Evolutionary conservation across 306 rosid species (phyloP).

Genomic region (Canavalia gladiata): DNA sequence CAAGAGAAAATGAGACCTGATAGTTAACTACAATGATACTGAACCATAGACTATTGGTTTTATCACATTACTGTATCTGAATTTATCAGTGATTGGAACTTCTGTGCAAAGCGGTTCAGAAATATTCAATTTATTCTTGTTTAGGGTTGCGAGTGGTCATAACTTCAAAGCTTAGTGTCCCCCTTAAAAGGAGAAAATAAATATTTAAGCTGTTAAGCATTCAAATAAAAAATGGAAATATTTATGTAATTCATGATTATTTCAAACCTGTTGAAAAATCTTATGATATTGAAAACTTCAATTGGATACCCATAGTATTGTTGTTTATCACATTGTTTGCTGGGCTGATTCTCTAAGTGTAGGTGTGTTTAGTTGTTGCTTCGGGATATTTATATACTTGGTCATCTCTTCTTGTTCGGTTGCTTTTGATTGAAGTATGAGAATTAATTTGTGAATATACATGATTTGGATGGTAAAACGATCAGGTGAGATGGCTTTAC

Average conservation of each 20-base stretch:
- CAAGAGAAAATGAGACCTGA: neutral
- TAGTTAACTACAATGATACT: conserved; percentile 2
- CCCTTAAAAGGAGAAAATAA: neutral
- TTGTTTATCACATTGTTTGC: neutral
- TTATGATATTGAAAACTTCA: conserved; percentile 13
- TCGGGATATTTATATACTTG: neutral
- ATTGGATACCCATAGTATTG: neutral
- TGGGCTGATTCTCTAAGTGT: neutral
- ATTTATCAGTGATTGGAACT: neutral
- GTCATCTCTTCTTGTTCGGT: neutral
- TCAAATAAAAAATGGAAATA: neutral
- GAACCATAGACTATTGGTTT: neutral
- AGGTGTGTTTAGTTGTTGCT: conserved; percentile 3
- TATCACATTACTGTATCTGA: neutral
- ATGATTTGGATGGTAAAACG: conserved; percentile 34
- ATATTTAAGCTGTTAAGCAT: neutral
- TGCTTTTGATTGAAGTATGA: conserved; percentile 28
- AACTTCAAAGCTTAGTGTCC: neutral
- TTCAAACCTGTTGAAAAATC: neutral
- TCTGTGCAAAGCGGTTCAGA: neutral
- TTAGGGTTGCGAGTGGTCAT: neutral
- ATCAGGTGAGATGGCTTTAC: conserved; percentile 91
- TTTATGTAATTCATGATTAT: neutral
- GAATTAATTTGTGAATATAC: neutral
- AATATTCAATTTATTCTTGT: neutral